These are phyloP conservation scores for Leccinum fibrillosum DNA, from an alignment of 768 basidiomycete species.

Conservation along the genomic window DNA sequence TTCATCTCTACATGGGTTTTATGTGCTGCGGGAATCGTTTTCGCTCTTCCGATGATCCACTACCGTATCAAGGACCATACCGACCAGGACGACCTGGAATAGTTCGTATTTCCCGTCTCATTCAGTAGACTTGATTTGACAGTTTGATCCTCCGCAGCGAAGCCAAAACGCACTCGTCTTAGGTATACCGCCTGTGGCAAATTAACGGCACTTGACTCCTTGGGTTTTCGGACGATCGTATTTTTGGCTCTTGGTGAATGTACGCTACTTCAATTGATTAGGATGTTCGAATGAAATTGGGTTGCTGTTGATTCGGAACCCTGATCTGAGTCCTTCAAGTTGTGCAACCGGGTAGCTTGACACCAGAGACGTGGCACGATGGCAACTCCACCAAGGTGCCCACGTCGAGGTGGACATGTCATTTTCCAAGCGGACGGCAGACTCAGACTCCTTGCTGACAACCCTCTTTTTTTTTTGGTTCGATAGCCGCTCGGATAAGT, in stretches of 20 bases:
- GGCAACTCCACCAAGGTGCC: background rate
- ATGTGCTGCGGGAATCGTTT: constrained; percentile 59
- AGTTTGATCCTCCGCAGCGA: constrained; percentile 10
- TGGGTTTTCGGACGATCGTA: background rate
- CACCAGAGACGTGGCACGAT: background rate
- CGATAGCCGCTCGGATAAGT: background rate
- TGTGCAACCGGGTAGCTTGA: background rate
- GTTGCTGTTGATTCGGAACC: background rate
- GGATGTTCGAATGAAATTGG: background rate
- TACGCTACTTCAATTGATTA: background rate
- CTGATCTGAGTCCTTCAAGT: background rate
- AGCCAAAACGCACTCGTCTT: background rate
- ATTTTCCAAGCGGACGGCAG: background rate
- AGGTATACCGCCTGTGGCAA: background rate
- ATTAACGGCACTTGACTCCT: background rate
- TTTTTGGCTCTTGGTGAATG: background rate
- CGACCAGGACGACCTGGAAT: constrained; percentile 47
- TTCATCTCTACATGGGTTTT: constrained; percentile 76
- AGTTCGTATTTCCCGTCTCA: constrained; percentile 34
- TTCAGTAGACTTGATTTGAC: constrained; percentile 1
- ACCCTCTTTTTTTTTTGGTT: too few relatives aligned
- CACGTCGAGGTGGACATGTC: background rate
- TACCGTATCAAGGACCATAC: constrained; percentile 63
- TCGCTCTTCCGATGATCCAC: constrained; percentile 73
- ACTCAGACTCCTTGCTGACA: background rate